Base-by-base conservation (phyloP, 169 alveolate species). In the Theileria orientalis region DNA sequence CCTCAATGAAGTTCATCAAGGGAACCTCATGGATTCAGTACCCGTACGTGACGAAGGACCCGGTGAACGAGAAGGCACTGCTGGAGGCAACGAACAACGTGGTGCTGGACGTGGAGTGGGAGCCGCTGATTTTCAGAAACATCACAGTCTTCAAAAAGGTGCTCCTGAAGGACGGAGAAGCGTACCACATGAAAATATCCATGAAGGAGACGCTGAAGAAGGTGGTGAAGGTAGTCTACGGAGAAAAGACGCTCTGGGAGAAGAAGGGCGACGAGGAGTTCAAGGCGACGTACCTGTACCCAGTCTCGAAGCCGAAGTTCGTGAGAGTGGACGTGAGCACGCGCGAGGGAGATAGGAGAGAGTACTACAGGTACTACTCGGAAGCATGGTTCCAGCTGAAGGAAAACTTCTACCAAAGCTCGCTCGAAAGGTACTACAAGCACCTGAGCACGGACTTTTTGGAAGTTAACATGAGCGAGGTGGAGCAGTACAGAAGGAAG, bases 251-350 rank as follows among this genome's bases (percentile, higher is more conserved):
- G 21, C 35, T 56, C 7, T 56, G 66, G 66, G 66, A 56, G 29
- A 56, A 56, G 66, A 37, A 37, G 13, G 42, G 21, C 6, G 16
- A 23, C 32, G 66, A 56, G 29, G 37, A 56, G 2, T 27, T 56
- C 5, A 30, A 27, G 6, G 14, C 66, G 0, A 32, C 21, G 5
- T 23, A 16, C 16, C 37, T 56, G 14, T 56, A 56, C 66, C 66
- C 66, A 56, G 21, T 56, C 37, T 29, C 19, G 46, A 19, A 14
- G 13, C 66, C 66, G 29, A 56, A 56, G 41, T 56, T 56, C 37
- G 66, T 40, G 7, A 23, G 21, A n/a, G 1, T 56, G 19, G 2
- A 19, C 44, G 29, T 56, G 16, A 25, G 42, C 37, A 49, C 60
- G 35, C 14, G 7, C 60, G 25, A 49, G 14, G 66, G 66, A 37